Evolutionary conservation across 805 yeast species (phyloP), one percentile per base, ranked within the genome.

Genomic region (Wickerhamomyces subpelliculosus): DNA sequence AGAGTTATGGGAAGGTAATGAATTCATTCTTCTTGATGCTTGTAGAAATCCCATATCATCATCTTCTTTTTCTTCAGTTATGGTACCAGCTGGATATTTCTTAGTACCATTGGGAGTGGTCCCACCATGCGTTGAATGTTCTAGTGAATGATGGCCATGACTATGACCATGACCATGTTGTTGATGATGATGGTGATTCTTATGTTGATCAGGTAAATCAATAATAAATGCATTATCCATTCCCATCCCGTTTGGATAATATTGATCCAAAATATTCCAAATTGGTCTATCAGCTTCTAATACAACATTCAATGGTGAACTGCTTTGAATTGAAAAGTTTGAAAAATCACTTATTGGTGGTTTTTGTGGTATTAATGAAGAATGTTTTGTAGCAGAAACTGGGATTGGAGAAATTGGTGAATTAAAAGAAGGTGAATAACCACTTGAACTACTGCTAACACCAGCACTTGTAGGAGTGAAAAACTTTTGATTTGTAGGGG

Each of bases 181-280:
- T 27, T 37, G 36, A 17, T 21, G 27, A 42, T 28, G 12, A 28
- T 26, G 42, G 36, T 32, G 25, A 27, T 27, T 17, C 21, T 39
- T 33, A 12, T 41, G 37, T 9, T 39, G 40, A 6, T 40, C 35
- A 2, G 74, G 70, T 0, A 65, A 57, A n/a, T 73, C 84, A 12
- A 83, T 67, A 2, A 81, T 55, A 23, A 84, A 65, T 0, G 90
- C 82, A 35, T 81, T 86, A 14, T 63, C 60, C 69, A 80, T 72
- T 3, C 56, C 46, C 88, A 82, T 84, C 0, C 87, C 86, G n/a
- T 63, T 54, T 0, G 88, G 85, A 51, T 62, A 84, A 48, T 69
- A 72, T 17, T 62, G 61, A 41, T 83, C 88, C 8, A 84, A 46
- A 0, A 82, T 47, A 9, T 61, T 57, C 74, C 78, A 76, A 1